These are phyloP conservation scores for Cryptococcus sp. DNA, from an alignment of 1,284 basidiomycete species.

Conservation along the genomic window DNA sequence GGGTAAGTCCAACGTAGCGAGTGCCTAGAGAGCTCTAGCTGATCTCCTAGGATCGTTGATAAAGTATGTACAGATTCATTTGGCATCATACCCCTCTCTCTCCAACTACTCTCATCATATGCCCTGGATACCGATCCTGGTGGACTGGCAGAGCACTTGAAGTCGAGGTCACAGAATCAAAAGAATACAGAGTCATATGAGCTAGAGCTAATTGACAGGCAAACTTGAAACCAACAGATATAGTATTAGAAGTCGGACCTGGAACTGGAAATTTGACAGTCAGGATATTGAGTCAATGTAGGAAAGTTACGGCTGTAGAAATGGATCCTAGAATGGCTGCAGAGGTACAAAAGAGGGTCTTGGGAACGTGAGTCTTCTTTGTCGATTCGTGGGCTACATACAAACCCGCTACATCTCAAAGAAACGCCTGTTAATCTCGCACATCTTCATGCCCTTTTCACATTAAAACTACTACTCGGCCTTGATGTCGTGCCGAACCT, in stretches of 20 bases:
- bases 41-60: slow-evolving; percentile 8
- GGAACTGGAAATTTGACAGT: slow-evolving; percentile 98
- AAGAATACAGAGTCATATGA: slow-evolving; percentile 65
- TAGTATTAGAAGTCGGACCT: slow-evolving; percentile 95
- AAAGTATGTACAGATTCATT: slow-evolving; percentile 6
- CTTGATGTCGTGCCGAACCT: too few species aligned
- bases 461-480: too few species aligned
- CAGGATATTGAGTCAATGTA: slow-evolving; percentile 87
- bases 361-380: slow-evolving; percentile 81
- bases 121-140: too few species aligned
- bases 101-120: too few species aligned
- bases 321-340: slow-evolving; percentile 99
- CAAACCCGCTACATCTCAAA: too few species aligned
- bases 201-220: slow-evolving; percentile 55
- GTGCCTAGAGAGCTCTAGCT: background rate
- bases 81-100: too few species aligned
- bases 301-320: slow-evolving; percentile 88
- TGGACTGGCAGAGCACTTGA: slow-evolving; percentile 16
- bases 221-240: slow-evolving; percentile 87
- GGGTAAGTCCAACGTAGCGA: slow-evolving; percentile 55
- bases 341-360: slow-evolving; percentile 92
- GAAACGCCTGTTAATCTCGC: too few species aligned
- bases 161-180: slow-evolving; percentile 46
- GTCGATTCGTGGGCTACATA: background rate
- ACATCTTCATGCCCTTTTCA: too few species aligned